A percentile compares a stretch with the other conserved stretches of the same genome.
Evolutionary conservation across 2,329 filamentous ascomycete genomes (phyloP).

Genomic region (Fusarium napiforme): DNA sequence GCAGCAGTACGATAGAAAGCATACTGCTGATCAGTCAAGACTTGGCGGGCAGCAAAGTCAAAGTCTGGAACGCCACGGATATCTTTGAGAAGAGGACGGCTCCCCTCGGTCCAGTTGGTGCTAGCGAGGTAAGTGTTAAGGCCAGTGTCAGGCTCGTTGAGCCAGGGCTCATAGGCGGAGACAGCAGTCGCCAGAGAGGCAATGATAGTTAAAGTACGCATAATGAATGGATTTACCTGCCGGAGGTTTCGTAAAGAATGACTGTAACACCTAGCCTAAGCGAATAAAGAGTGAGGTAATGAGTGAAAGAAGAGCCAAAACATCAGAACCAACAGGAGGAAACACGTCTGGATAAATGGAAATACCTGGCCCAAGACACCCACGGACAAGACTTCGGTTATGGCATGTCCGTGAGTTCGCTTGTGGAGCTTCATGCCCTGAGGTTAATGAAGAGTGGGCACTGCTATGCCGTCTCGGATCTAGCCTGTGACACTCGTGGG

Average conservation of each 20-base stretch:
- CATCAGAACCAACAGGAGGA: neutral
- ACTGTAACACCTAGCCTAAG: slow-evolving; percentile 2
- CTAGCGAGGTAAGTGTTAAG: slow-evolving; percentile 43
- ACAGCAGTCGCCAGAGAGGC: slow-evolving; percentile 40
- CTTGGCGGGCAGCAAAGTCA: slow-evolving; percentile 59
- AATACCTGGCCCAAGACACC: no score
- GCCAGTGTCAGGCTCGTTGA: slow-evolving; percentile 52
- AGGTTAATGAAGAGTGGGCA: slow-evolving; percentile 31
- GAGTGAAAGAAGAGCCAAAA: neutral
- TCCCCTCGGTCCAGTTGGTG: slow-evolving; percentile 49
- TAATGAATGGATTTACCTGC: slow-evolving; percentile 20
- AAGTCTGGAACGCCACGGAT: slow-evolving; percentile 61
- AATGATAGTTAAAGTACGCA: slow-evolving; percentile 30
- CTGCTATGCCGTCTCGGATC: neutral
- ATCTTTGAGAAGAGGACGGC: slow-evolving; percentile 52
- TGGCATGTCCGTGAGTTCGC: neutral
- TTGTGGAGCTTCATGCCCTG: slow-evolving; percentile 31
- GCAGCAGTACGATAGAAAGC: slow-evolving; percentile 62
- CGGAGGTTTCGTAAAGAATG: slow-evolving; percentile 22
- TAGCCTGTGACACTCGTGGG: neutral
- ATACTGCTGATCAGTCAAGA: slow-evolving; percentile 55
- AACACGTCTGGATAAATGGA: neutral
- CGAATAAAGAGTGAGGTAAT: neutral
- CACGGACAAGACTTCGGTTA: neutral
- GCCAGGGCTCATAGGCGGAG: slow-evolving; percentile 46